Percentiles rank a stretch among this genome's conserved stretches.
Evolutionary conservation across 129 eudicot species (phyloP).

Genomic region (Helichrysum umbraculigerum): DNA sequence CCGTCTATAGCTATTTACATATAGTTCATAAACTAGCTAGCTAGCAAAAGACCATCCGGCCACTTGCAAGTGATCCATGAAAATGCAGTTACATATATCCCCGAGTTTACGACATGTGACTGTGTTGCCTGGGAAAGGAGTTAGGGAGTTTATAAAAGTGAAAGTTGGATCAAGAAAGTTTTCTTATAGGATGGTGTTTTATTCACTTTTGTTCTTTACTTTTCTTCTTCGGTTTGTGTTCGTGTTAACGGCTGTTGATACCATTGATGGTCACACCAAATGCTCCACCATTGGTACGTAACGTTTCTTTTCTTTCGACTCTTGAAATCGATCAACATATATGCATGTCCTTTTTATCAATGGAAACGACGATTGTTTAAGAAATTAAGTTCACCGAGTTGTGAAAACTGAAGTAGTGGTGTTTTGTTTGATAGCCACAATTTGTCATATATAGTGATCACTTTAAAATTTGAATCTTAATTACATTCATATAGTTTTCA

Average conservation of each 20-base stretch:
- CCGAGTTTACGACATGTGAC: slow-evolving; percentile 96
- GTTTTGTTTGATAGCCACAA: neutral
- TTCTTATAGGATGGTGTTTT: slow-evolving; percentile 84
- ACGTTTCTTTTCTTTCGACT: neutral
- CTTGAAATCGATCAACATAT: neutral
- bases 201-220: slow-evolving; percentile 70
- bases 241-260: slow-evolving; percentile 75
- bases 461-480: neutral
- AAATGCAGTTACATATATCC: slow-evolving; percentile 91
- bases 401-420: neutral
- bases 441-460: neutral
- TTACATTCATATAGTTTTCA: neutral
- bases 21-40: neutral
- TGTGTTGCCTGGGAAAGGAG: slow-evolving; percentile 72
- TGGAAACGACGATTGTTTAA: neutral
- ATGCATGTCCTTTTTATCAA: neutral
- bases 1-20: slow-evolving; percentile 24
- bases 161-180: slow-evolving; percentile 71
- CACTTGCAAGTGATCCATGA: neutral
- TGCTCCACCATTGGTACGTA: slow-evolving; percentile 73
- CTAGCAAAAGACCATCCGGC: neutral
- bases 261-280: slow-evolving; percentile 75
- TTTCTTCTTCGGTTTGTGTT: slow-evolving; percentile 83
- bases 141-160: slow-evolving; percentile 78
- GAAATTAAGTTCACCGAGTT: neutral